phyloP scores from a whole-genome alignment of 75 land plant genomes.

The Picea glauca region DNA sequence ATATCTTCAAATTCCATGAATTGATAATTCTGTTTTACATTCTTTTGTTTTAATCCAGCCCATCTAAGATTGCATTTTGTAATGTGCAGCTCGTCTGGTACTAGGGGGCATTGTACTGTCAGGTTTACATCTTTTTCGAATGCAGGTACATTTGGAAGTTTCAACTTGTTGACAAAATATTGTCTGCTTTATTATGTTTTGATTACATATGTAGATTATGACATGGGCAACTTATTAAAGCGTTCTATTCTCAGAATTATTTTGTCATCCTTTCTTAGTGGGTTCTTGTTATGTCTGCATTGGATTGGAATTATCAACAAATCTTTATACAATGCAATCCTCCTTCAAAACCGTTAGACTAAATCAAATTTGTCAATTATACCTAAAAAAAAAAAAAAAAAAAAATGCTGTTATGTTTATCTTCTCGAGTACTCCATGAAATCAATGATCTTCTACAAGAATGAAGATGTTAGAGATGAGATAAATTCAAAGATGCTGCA shows the following conservation, averaged over 20 bases:
- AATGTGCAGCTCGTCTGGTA: constrained; percentile 56
- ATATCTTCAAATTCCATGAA: neutral
- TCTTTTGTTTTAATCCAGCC: neutral
- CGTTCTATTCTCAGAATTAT: neutral
- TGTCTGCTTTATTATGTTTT: neutral
- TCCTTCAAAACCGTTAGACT: no score
- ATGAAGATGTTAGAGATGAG: no score
- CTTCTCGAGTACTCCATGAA: no score
- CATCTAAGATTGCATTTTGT: neutral
- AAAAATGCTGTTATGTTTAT: no score
- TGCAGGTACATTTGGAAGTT: constrained; percentile 41
- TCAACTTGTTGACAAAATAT: neutral
- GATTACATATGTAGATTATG: neutral
- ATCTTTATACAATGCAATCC: no score
- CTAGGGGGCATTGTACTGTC: constrained; percentile 49
- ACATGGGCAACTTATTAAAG: neutral
- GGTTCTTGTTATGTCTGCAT: neutral
- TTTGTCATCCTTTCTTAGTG: neutral
- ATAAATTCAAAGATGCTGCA: no score
- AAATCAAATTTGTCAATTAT: no score
- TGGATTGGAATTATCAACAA: neutral
- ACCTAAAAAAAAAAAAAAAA: no score
- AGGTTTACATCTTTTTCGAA: constrained; percentile 50
- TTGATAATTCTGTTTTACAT: neutral
- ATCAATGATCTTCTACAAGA: no score